phyloP scores from a whole-genome alignment of 257 asterid genomes.

The Osmanthus fragrans region DNA sequence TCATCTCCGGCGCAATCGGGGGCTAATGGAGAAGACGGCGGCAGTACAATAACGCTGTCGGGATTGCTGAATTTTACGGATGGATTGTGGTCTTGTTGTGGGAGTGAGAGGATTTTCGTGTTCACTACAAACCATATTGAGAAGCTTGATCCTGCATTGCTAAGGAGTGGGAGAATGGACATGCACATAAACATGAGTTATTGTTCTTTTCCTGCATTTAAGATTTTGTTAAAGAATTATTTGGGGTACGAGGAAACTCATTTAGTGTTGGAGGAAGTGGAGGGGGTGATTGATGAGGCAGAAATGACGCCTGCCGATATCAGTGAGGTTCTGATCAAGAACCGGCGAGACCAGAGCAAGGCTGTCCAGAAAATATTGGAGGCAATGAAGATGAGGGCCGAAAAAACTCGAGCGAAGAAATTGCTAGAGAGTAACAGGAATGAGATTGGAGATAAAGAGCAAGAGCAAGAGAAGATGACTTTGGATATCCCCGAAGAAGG shows the following conservation, averaged over 20 bases:
- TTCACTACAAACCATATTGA: conserved; percentile 51
- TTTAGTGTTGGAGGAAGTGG: conserved; percentile 31
- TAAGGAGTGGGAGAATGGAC: conserved; percentile 55
- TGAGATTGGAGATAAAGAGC: conserved; percentile 35
- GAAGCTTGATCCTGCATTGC: conserved; percentile 50
- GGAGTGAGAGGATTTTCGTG: conserved; percentile 48
- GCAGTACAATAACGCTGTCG: conserved; percentile 40
- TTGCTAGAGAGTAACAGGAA: conserved; percentile 11
- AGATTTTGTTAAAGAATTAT: conserved; percentile 45
- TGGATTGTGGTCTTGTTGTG: conserved; percentile 55
- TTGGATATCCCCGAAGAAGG: conserved; percentile 32
- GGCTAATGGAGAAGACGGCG: conserved; percentile 29
- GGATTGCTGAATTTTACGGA: conserved; percentile 49
- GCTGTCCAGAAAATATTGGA: conserved; percentile 37
- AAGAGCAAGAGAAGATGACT: conserved; percentile 40
- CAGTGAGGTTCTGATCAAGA: conserved; percentile 46
- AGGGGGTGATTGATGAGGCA: conserved; percentile 33
- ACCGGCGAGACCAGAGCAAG: conserved; percentile 34
- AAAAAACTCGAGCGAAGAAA: conserved; percentile 1
- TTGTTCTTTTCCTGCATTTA: conserved; percentile 35
- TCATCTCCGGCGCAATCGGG: conserved; percentile 2
- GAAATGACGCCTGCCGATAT: conserved; percentile 55
- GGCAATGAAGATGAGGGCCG: conserved; percentile 29
- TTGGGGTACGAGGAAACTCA: conserved; percentile 33
- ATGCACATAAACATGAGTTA: conserved; percentile 51